phyloP scores from a whole-genome alignment of 495 filamentous ascomycete species.

The Elasticomyces elasticus region DNA sequence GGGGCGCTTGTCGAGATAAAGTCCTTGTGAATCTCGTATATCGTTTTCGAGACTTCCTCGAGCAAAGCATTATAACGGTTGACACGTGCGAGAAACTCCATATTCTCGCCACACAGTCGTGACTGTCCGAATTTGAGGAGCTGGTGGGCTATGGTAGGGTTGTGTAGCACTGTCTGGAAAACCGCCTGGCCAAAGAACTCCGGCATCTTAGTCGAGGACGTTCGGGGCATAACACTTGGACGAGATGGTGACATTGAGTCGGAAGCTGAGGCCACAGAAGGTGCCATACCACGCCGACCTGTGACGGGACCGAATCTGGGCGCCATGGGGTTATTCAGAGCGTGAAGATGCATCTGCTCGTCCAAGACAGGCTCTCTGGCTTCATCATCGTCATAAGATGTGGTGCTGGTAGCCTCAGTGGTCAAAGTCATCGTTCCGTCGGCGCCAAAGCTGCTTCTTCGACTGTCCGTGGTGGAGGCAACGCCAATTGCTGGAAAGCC shows the following conservation, averaged over 20 bases:
- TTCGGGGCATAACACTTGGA: neutral
- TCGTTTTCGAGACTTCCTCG: slow-evolving; percentile 32
- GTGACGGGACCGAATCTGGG: neutral
- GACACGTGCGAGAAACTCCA: slow-evolving; percentile 43
- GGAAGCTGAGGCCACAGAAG: neutral
- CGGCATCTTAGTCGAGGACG: slow-evolving; percentile 4
- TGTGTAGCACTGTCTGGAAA: slow-evolving; percentile 40
- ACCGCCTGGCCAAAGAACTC: slow-evolving; percentile 40
- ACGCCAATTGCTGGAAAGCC: neutral
- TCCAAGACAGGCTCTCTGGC: neutral
- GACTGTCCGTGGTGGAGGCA: neutral
- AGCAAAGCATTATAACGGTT: slow-evolving; percentile 31
- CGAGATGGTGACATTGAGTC: neutral
- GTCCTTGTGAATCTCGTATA: slow-evolving; percentile 38
- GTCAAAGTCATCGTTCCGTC: neutral
- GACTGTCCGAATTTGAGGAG: slow-evolving; percentile 38
- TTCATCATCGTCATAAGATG: neutral
- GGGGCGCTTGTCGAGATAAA: slow-evolving; percentile 37
- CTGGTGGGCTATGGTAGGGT: slow-evolving; percentile 36
- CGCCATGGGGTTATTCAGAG: neutral
- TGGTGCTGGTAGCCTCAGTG: neutral
- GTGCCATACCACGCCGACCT: neutral
- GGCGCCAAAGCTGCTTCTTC: neutral
- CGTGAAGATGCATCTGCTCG: neutral
- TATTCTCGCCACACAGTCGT: slow-evolving; percentile 35